Evolutionary conservation across 2,329 filamentous ascomycete species (phyloP).

Genomic region (Neospermospora avenae): DNA sequence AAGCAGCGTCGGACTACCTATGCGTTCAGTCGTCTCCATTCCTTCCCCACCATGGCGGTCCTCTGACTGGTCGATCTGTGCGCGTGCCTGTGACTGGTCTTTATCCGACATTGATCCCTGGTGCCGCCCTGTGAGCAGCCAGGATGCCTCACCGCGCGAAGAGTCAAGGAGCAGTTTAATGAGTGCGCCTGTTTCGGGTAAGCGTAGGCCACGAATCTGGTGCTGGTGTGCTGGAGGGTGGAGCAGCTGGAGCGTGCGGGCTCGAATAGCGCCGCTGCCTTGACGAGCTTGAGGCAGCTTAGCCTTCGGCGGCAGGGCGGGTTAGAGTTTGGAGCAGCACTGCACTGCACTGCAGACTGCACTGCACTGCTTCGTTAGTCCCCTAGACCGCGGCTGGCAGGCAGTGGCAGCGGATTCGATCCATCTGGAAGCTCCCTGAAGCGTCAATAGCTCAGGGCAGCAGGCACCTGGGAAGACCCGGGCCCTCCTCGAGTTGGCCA

Average conservation of each 20-base stretch:
- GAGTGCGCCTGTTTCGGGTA: background rate
- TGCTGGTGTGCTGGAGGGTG: no score
- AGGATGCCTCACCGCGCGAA: constrained; percentile 1
- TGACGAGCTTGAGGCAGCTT: no score
- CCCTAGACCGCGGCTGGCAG: no score
- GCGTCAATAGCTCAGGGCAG: background rate
- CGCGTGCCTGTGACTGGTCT: background rate
- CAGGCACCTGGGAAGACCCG: no score
- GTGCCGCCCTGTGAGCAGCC: background rate
- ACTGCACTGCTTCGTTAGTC: background rate
- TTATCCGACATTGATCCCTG: background rate
- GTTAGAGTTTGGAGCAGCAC: background rate
- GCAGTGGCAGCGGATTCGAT: background rate
- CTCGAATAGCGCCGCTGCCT: no score
- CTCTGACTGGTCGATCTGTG: background rate
- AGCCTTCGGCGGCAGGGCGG: no score
- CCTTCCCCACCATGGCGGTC: background rate
- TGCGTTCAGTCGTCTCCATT: background rate
- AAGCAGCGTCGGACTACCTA: background rate
- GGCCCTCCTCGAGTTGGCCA: no score
- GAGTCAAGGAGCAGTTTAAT: background rate
- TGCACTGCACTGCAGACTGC: background rate
- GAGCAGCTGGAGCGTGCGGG: no score
- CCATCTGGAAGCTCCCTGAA: constrained; percentile 1
- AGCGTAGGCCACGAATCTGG: constrained; percentile 3